These are phyloP conservation scores for Hordeum marinum DNA, from an alignment of 176 grass and related monocot genomes.

Conservation along the genomic window DNA sequence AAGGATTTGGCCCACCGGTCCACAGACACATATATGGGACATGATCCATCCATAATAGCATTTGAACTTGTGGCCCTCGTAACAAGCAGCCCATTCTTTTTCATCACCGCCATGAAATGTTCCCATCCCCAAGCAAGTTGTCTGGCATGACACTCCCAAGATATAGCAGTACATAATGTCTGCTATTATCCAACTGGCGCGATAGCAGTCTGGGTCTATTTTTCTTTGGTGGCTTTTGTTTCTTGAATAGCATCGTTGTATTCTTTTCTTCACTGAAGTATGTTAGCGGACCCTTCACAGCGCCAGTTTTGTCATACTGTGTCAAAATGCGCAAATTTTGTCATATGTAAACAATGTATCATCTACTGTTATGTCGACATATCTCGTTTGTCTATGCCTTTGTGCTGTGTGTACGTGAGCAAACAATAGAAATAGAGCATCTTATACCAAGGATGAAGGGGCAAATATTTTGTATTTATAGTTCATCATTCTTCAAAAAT, in stretches of 20 bases:
- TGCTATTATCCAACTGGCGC: background rate
- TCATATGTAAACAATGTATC: conserved; percentile 45
- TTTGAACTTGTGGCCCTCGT: background rate
- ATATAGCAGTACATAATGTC: conserved; percentile 16
- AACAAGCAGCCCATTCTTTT: conserved; percentile 3
- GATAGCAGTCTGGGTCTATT: background rate
- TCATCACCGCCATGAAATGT: background rate
- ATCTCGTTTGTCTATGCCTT: conserved; percentile 1
- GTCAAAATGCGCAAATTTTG: conserved; percentile 35
- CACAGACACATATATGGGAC: conserved; percentile 85
- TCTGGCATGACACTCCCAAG: background rate
- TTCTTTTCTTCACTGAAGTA: background rate
- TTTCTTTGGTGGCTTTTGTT: conserved; percentile 9
- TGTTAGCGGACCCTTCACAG: background rate
- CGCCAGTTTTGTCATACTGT: conserved; percentile 26
- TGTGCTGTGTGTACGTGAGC: background rate
- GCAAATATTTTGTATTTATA: too few species aligned
- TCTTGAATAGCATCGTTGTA: background rate
- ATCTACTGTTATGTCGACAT: background rate
- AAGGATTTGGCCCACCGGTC: conserved; percentile 56
- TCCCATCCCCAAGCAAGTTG: background rate
- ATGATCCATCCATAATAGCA: conserved; percentile 10
- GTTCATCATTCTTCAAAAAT: too few species aligned
- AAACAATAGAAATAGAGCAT: background rate
- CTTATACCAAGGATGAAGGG: background rate